phyloP scores from a whole-genome alignment of 2,329 filamentous ascomycete species.

The Pseudocercospora fijiensis region DNA sequence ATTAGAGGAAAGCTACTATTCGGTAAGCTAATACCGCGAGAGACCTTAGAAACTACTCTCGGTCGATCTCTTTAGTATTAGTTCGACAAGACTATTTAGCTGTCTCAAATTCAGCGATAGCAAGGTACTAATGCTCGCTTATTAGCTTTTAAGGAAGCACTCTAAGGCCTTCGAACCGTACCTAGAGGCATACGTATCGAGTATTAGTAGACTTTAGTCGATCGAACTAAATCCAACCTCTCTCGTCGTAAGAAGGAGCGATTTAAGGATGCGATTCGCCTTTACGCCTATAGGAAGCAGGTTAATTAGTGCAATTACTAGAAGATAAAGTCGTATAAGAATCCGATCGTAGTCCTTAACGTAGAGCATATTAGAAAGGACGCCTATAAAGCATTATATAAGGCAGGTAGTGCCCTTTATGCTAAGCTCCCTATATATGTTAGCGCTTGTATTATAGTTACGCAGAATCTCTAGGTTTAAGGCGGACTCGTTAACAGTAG shows the following conservation, averaged over 20 bases:
- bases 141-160: neutral
- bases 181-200: neutral
- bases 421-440: neutral
- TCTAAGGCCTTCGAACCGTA: neutral
- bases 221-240: neutral
- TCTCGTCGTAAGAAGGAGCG: neutral
- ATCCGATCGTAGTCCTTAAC: no score
- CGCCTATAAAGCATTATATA: neutral
- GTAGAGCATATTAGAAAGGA: neutral
- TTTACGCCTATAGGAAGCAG: no score
- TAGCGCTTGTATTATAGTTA: neutral
- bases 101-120: neutral
- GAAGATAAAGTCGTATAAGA: no score
- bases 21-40: neutral
- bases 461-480: neutral
- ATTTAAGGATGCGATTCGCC: no score
- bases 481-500: no score
- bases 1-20: neutral
- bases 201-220: no score
- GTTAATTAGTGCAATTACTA: no score
- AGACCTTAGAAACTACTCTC: neutral
- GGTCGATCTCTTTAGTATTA: neutral
- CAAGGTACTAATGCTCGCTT: neutral
- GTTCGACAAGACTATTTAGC: neutral
- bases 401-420: neutral